Percentiles rank a stretch among this genome's conserved stretches.
Conservation (phyloP, 352 stramenopile genomes). For the Pythium rishiriense region DNA sequence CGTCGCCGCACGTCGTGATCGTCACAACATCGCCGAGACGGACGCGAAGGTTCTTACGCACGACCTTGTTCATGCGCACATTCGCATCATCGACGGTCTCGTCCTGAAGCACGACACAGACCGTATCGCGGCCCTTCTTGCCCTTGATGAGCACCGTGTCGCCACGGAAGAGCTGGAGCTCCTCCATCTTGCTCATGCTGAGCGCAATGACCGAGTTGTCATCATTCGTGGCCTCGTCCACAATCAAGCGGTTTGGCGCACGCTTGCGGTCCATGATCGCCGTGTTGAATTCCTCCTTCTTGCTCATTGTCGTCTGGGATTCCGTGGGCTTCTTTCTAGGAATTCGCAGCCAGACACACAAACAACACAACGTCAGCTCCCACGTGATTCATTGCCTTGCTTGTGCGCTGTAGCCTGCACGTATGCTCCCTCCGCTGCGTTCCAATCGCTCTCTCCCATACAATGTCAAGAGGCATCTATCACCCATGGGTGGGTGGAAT, state of each 20-base stretch:
- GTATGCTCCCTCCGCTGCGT: background rate
- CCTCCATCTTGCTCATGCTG: constrained; percentile 96
- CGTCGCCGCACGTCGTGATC: constrained; percentile 95
- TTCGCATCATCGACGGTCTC: constrained; percentile 97
- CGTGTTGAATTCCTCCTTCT: constrained; percentile 83
- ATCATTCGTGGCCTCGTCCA: constrained; percentile 97
- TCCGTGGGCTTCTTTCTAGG: constrained; percentile 22
- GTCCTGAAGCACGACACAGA: constrained; percentile 98
- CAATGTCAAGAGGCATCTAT: background rate
- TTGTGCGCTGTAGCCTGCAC: background rate
- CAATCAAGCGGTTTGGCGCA: constrained; percentile 97
- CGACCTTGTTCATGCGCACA: constrained; percentile 99
- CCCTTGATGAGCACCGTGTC: constrained; percentile 99
- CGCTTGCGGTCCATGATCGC: constrained; percentile 93
- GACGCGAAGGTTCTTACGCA: constrained; percentile 99
- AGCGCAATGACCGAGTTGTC: constrained; percentile 97
- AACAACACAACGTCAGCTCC: constrained; percentile 2
- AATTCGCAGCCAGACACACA: constrained; percentile 2
- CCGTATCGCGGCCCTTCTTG: constrained; percentile 98
- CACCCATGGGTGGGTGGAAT: background rate
- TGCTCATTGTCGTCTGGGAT: constrained; percentile 32
- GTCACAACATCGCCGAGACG: constrained; percentile 98
- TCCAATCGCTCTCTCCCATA: background rate
- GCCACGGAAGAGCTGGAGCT: constrained; percentile 98
- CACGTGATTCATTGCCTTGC: background rate